These are phyloP conservation scores for Saccharomycopsis javanensis DNA, from an alignment of 805 yeast species.

Conservation along the genomic window DNA sequence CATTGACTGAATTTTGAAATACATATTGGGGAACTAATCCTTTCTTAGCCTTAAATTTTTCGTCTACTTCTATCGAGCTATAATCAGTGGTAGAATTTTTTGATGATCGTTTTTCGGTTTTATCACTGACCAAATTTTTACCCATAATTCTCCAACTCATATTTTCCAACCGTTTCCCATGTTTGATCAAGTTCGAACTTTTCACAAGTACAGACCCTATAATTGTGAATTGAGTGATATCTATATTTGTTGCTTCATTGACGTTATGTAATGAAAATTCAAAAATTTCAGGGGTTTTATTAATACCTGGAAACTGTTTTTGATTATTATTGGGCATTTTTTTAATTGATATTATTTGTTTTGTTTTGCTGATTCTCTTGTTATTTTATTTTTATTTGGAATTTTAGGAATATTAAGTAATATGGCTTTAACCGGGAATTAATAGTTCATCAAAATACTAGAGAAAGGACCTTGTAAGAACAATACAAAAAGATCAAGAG, in stretches of 20 bases:
- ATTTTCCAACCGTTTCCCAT: conserved; percentile 18
- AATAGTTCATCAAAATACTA: too few species aligned
- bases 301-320: not conserved
- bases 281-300: conserved; percentile 13
- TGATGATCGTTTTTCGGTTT: not conserved
- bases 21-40: conserved; percentile 8
- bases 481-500: too few species aligned
- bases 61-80: not conserved
- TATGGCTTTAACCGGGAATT: too few species aligned
- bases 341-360: not conserved
- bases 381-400: too few species aligned
- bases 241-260: conserved; percentile 10
- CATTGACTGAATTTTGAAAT: not conserved
- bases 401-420: not conserved
- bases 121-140: conserved; percentile 14
- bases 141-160: conserved; percentile 21
- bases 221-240: conserved; percentile 13
- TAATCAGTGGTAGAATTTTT: not conserved
- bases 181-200: conserved; percentile 14
- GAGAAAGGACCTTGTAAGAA: too few species aligned
- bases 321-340: not conserved
- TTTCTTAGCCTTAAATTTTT: not conserved
- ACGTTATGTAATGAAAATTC: conserved; percentile 15
- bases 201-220: conserved; percentile 18
- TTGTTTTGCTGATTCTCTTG: too few species aligned